Conservation (phyloP, 306 rosid genomes). For the Cajanus cajan region DNA sequence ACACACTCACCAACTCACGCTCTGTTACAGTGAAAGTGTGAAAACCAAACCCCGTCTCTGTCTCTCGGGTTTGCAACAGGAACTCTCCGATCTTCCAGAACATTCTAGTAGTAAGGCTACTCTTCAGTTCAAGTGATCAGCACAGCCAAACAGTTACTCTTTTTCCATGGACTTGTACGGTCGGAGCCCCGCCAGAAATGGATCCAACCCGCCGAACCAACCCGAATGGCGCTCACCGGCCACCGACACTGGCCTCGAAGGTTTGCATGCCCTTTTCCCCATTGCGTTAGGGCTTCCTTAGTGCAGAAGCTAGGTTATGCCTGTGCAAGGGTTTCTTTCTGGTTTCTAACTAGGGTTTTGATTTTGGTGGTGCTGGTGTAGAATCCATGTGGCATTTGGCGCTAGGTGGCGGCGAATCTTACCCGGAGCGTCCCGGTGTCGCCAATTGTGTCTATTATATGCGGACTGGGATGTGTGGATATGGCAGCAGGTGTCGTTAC, state of each 20-base stretch:
- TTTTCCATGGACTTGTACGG: constrained; percentile 67
- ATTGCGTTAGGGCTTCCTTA: constrained; percentile 46
- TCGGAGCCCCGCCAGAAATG: constrained; percentile 56
- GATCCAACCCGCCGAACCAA: constrained; percentile 52
- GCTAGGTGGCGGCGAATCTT: constrained; percentile 53
- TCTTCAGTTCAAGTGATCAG: not conserved
- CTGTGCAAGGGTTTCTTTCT: constrained; percentile 13
- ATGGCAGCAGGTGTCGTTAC: constrained; percentile 82
- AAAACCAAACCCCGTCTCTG: constrained; percentile 23
- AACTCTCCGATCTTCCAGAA: constrained; percentile 46
- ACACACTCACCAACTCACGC: not conserved
- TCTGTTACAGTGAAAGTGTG: constrained; percentile 33
- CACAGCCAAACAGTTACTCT: not conserved
- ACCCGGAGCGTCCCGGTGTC: constrained; percentile 76
- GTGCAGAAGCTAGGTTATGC: constrained; percentile 30
- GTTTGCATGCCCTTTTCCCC: constrained; percentile 14
- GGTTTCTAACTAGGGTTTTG: constrained; percentile 38
- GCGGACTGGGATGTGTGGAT: constrained; percentile 87
- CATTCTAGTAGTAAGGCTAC: constrained; percentile 24
- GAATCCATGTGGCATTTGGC: constrained; percentile 86
- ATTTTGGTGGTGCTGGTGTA: constrained; percentile 25
- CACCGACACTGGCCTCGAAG: constrained; percentile 61
- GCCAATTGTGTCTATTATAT: constrained; percentile 84
- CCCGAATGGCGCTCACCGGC: constrained; percentile 64
- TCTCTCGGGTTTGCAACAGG: constrained; percentile 28